Base-by-base conservation (phyloP, 371 early-diverging fungal genomes). In the Saksenaea oblongispora region DNA sequence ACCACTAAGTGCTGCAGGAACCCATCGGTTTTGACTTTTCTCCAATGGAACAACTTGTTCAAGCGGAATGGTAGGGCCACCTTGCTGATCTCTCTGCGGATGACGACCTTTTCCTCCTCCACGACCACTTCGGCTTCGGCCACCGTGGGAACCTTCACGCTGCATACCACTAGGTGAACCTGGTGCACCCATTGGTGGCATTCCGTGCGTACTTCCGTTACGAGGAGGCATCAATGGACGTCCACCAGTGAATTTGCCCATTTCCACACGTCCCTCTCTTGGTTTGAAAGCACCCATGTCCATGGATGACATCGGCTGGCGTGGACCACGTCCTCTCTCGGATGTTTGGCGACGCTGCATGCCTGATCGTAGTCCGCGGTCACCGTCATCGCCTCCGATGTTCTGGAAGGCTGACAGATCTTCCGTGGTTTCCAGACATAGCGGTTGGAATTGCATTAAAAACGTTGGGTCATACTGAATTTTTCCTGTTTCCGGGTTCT, bases 11-110 rank as follows among this genome's bases (percentile, higher is more conserved):
- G 66, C 59, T 18, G 51, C 75, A 62, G 95, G 95, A 0, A 87
- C 74, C 93, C 96, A 97, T 5, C 95, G 91, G 65, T 91, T 90
- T 61, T 94, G 91, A 34, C 92, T 81, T 77, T 88, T 87, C 65
- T 84, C 87, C 58, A 96, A 80, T 61, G 94, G 94, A 34, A 78
- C 89, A 26, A 89, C 84, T 61, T 88, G 82, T 5, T 86, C 87
- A 22, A 87, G 67, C 55, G 89, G 87, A 58, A 87, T 86, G 11
- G 87, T 85, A 11, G 84, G 82, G 5, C 74, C 83, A 66, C 86
- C 86, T 36, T 70, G 68, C 57, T 77, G 76, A 28, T 70, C 79
- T 56, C 70, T 74, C 57, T 65, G 64, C 51, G 61, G 61, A 65
- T 79, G 80, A 31, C 31, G 31, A 31, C 31, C 31, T 61, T 80